These are phyloP conservation scores for Arthrobotrys sinensis DNA, from an alignment of 2,329 filamentous ascomycete species.

Conservation along the genomic window DNA sequence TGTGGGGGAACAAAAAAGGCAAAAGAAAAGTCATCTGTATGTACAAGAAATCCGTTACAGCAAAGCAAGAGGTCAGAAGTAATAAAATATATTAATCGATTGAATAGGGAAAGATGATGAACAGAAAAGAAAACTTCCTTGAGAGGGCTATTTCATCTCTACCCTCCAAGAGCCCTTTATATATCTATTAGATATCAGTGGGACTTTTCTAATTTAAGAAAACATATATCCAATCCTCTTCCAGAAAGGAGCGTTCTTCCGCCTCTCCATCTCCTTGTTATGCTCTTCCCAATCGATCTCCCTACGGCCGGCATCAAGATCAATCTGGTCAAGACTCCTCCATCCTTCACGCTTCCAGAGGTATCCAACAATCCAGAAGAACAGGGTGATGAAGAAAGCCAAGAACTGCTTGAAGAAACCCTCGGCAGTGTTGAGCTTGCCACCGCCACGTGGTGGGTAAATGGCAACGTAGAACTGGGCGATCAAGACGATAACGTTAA, in stretches of 20 bases:
- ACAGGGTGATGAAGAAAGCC: slow-evolving; percentile 72
- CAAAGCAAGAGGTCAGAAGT: not conserved
- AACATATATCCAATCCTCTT: slow-evolving; percentile 51
- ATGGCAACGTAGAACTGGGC: slow-evolving; percentile 70
- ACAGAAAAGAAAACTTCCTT: slow-evolving; percentile 8
- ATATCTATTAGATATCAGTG: slow-evolving; percentile 1
- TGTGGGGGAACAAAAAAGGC: not conserved
- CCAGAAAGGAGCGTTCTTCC: slow-evolving; percentile 44
- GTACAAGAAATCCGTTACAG: slow-evolving; percentile 32
- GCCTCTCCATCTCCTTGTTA: slow-evolving; percentile 67
- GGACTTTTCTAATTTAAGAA: slow-evolving; percentile 7
- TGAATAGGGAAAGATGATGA: not conserved
- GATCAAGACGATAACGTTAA: slow-evolving; percentile 73
- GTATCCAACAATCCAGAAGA: slow-evolving; percentile 74
- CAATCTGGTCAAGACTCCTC: slow-evolving; percentile 75
- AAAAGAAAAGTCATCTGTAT: slow-evolving; percentile 20
- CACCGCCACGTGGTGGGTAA: slow-evolving; percentile 48
- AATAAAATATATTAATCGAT: slow-evolving; percentile 27
- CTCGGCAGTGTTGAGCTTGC: slow-evolving; percentile 66
- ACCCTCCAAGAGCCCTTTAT: slow-evolving; percentile 1
- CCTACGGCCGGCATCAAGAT: slow-evolving; percentile 76
- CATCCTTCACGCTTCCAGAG: slow-evolving; percentile 77
- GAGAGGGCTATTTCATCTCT: slow-evolving; percentile 12
- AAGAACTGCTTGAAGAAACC: slow-evolving; percentile 74
- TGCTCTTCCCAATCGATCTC: slow-evolving; percentile 78